Conservation (phyloP, 768 basidiomycete species). For the Termitomyces sp. region DNA sequence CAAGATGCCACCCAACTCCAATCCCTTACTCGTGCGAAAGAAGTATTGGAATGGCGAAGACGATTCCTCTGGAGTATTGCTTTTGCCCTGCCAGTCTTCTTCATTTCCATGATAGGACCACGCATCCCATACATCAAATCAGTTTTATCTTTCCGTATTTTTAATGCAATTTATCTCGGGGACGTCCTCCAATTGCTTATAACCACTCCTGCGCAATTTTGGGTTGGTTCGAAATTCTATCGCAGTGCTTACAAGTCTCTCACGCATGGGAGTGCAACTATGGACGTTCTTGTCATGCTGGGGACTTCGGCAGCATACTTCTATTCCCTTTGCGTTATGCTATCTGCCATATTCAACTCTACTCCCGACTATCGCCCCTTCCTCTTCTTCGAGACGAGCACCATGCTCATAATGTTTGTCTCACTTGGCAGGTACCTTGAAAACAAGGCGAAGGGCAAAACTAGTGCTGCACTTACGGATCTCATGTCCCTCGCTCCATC, state of each 20-base stretch:
- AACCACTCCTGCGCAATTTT: constrained; percentile 91
- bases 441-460: constrained; percentile 95
- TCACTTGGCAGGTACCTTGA: constrained; percentile 94
- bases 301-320: constrained; percentile 93
- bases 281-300: constrained; percentile 96
- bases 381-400: constrained; percentile 97
- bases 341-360: constrained; percentile 57
- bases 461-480: constrained; percentile 93
- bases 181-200: constrained; percentile 72
- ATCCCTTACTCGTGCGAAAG: constrained; percentile 83
- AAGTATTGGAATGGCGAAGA: constrained; percentile 83
- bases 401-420: constrained; percentile 97
- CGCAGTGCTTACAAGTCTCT: constrained; percentile 86
- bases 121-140: constrained; percentile 55
- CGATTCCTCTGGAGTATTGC: constrained; percentile 68
- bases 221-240: constrained; percentile 86
- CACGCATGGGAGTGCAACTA: constrained; percentile 85
- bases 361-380: constrained; percentile 71
- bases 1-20: constrained; percentile 79
- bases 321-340: constrained; percentile 75
- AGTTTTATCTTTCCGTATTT: constrained; percentile 44
- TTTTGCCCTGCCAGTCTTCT: constrained; percentile 93
- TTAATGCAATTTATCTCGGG: constrained; percentile 71
- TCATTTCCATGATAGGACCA: constrained; percentile 81
- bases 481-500: constrained; percentile 93